Evolutionary conservation across 176 grass and related monocot genomes (phyloP), one percentile per base, ranked within the genome.

Genomic region (Leersia perrieri): DNA sequence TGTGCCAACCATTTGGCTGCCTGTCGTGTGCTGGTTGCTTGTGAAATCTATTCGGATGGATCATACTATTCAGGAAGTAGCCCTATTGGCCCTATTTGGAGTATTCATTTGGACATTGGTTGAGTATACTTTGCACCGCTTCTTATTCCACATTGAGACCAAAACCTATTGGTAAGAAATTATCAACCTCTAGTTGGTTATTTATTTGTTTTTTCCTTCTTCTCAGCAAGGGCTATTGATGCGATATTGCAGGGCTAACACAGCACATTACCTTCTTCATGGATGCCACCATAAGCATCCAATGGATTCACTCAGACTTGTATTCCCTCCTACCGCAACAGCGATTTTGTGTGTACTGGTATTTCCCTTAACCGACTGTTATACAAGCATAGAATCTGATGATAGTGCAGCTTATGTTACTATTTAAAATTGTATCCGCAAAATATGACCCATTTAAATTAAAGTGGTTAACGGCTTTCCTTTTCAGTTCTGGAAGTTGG

Each of bases 261-360:
- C 92, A 14, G 76, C 77, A 25, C 92, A 97, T 73, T 97, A 94
- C 83, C 88, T 97, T 62, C 69, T 97, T 88, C 94, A 97, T 51
- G 94, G 94, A 75, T 97, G 94, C 85, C 94, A 97, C 75, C 94
- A 97, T 73, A 97, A 97, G 80, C 89, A 97, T 57, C 94, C 94
- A 9, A 94, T 97, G 94, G 94, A 97, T n/a, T 89, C 87, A 1
- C 92, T 97, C 66, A 87, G 92, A 73, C 94, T 97, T 76, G 94
- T 97, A 25, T 97, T 97, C 42, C 94, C 94, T 66, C 92, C 94
- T 68, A 61, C 85, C 34, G 92, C 89, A 41, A 83, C 94, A 66
- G 91, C 91, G 58, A 97, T 97, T 69, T 66, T 97, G 47, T 94
- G 90, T 87, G 68, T 90, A 51, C 92, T 88, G 62, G 94, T 97